Evolutionary conservation across 2,329 filamentous ascomycete species (phyloP).

Genomic region (Cercospora sojina): DNA sequence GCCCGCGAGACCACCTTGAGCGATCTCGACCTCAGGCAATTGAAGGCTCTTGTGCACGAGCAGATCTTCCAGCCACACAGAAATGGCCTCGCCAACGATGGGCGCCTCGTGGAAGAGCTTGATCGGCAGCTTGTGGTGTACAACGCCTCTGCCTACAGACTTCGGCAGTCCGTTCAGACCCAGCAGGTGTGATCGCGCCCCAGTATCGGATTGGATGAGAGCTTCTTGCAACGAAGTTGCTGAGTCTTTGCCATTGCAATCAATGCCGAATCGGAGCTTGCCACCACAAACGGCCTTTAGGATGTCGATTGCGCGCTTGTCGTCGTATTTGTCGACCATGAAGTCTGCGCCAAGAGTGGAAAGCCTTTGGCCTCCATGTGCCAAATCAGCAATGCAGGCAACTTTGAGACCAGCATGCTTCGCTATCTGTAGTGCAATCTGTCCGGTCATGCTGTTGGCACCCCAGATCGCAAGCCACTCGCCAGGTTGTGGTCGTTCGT

Average conservation of each 20-base stretch:
- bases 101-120: slow-evolving; percentile 72
- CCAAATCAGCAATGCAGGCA: slow-evolving; percentile 65
- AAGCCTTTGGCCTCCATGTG: slow-evolving; percentile 62
- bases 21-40: slow-evolving; percentile 65
- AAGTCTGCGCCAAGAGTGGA: slow-evolving; percentile 59
- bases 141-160: slow-evolving; percentile 47
- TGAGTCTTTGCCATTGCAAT: slow-evolving; percentile 65
- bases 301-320: slow-evolving; percentile 63
- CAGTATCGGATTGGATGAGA: slow-evolving; percentile 40
- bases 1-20: slow-evolving; percentile 61
- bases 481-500: slow-evolving; percentile 57
- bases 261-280: slow-evolving; percentile 65
- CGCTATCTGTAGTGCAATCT: slow-evolving; percentile 66
- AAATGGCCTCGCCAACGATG: slow-evolving; percentile 61
- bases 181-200: slow-evolving; percentile 56
- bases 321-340: slow-evolving; percentile 67
- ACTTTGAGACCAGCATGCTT: slow-evolving; percentile 64
- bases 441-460: slow-evolving; percentile 70
- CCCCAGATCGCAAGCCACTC: slow-evolving; percentile 77
- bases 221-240: slow-evolving; percentile 59
- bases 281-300: slow-evolving; percentile 59
- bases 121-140: slow-evolving; percentile 68
- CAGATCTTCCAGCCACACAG: slow-evolving; percentile 67
- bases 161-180: slow-evolving; percentile 69
- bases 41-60: slow-evolving; percentile 54